Conservation (phyloP, 352 stramenopile genomes). For the Globisporangium irregulare region DNA sequence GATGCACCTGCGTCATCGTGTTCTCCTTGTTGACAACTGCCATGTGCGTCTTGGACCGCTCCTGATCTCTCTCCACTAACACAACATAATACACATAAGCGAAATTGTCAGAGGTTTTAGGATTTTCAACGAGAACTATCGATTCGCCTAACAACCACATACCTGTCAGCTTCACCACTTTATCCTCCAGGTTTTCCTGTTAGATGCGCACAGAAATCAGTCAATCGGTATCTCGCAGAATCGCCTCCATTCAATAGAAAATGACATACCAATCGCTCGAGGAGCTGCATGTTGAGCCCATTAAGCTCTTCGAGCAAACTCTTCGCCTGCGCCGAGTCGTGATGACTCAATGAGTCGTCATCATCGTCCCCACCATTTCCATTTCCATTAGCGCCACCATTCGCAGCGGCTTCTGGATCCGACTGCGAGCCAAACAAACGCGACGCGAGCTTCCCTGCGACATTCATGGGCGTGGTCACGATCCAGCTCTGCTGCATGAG, state of each 20-base stretch:
- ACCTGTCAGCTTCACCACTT: constrained; percentile 63
- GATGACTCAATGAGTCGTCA: constrained; percentile 13
- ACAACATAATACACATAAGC: not conserved
- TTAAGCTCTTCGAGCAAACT: constrained; percentile 83
- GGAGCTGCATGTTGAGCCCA: constrained; percentile 80
- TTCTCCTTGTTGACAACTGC: constrained; percentile 70
- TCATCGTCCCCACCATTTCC: constrained; percentile 19
- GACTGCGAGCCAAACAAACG: constrained; percentile 62
- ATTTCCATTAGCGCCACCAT: not conserved
- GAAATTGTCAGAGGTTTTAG: not conserved
- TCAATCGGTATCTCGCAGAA: not conserved
- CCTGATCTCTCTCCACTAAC: constrained; percentile 71
- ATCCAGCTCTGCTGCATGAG: constrained; percentile 64
- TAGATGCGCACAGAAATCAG: not conserved
- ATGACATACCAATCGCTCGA: constrained; percentile 63
- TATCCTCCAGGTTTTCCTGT: constrained; percentile 75
- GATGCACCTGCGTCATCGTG: constrained; percentile 31
- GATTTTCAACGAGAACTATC: not conserved
- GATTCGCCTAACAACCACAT: not conserved
- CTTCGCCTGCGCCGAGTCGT: constrained; percentile 42
- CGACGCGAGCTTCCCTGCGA: constrained; percentile 57
- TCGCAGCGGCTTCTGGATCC: constrained; percentile 4
- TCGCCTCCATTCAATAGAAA: not conserved
- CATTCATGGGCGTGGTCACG: constrained; percentile 58
- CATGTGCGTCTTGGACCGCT: constrained; percentile 61